Conservation (phyloP, 169 alveolate species). For the Plasmodium falciparum region DNA sequence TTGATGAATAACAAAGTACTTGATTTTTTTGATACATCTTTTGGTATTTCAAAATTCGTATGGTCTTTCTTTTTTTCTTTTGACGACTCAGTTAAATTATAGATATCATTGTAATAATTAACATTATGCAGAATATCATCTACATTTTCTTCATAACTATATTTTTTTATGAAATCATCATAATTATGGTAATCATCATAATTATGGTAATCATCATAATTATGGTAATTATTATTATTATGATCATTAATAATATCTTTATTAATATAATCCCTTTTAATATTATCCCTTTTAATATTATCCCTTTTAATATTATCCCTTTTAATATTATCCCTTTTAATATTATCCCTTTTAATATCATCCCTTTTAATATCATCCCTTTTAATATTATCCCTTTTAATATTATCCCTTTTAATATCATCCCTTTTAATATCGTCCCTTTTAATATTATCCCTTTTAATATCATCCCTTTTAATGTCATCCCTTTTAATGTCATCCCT, state of each 20-base stretch:
- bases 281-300: neutral
- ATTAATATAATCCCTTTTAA: too few relatives aligned
- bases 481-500: neutral
- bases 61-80: neutral
- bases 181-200: too few relatives aligned
- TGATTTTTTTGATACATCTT: neutral
- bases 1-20: too few relatives aligned
- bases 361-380: neutral
- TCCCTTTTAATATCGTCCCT: neutral
- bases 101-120: constrained; percentile 64
- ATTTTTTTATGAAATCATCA: too few relatives aligned
- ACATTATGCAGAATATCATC: constrained; percentile 47
- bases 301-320: neutral
- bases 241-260: too few relatives aligned
- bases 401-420: neutral
- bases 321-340: too few relatives aligned
- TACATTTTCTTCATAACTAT: constrained; percentile 12
- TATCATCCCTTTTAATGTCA: neutral
- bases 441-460: constrained; percentile 7
- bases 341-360: neutral
- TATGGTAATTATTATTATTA: too few relatives aligned
- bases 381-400: neutral
- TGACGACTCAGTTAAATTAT: constrained; percentile 11
- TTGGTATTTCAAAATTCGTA: neutral
- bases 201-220: too few relatives aligned